Evolutionary conservation across 2,329 filamentous ascomycete genomes (phyloP).

Genomic region (Paecilomyces formosus): DNA sequence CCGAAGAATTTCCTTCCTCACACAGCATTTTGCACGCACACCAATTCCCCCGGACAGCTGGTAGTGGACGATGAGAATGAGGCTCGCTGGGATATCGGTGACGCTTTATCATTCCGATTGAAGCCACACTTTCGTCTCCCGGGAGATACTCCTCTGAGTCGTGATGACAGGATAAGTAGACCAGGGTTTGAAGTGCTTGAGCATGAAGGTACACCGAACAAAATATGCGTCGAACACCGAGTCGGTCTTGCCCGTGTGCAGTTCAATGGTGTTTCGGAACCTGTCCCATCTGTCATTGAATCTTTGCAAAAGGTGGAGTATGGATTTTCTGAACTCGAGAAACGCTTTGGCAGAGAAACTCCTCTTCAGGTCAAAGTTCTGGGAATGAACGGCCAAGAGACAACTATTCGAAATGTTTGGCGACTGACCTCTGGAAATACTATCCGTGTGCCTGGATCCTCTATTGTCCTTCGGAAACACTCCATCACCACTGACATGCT

Average conservation of each 20-base stretch:
- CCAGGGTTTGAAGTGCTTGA: constrained; percentile 8
- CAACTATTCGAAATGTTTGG: constrained; percentile 25
- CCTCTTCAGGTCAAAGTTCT: constrained; percentile 27
- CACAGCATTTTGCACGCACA: constrained; percentile 15
- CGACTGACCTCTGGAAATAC: constrained; percentile 21
- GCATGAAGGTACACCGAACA: not conserved
- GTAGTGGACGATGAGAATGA: constrained; percentile 13
- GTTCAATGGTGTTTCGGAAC: constrained; percentile 16
- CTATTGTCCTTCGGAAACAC: constrained; percentile 32
- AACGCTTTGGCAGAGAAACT: constrained; percentile 18
- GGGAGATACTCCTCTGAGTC: constrained; percentile 11
- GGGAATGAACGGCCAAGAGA: constrained; percentile 36
- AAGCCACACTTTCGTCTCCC: constrained; percentile 17
- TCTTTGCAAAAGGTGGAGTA: not conserved
- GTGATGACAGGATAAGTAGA: not conserved
- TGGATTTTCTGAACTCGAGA: not conserved
- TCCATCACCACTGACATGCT: constrained; percentile 1
- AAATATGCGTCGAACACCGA: constrained; percentile 4
- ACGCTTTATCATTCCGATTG: constrained; percentile 15
- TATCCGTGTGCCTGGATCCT: constrained; percentile 33
- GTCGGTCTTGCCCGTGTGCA: constrained; percentile 20
- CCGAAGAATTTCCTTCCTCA: constrained; percentile 33
- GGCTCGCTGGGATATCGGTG: constrained; percentile 23
- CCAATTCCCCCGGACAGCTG: not conserved
- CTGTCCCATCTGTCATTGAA: constrained; percentile 10